Evolutionary conservation across 257 asterid genomes (phyloP).

Genomic region (Ilex aquifolium): DNA sequence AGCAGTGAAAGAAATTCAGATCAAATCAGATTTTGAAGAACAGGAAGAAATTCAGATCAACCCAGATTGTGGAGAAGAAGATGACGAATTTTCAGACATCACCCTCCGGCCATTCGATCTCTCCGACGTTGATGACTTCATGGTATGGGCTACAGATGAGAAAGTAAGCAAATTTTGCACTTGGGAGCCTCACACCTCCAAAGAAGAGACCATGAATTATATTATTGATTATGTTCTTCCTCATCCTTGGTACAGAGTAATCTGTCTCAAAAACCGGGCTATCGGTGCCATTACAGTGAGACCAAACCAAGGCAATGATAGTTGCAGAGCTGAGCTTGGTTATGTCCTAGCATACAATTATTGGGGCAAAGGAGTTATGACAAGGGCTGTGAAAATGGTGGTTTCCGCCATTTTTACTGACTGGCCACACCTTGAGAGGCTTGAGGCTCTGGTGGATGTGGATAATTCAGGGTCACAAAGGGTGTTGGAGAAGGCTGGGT

Average conservation of each 20-base stretch:
- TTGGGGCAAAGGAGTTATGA: slow-evolving; percentile 81
- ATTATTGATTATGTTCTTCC: slow-evolving; percentile 14
- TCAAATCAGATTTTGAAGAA: too few species aligned
- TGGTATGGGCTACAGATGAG: slow-evolving; percentile 52
- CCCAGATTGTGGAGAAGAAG: not conserved
- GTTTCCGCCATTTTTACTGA: slow-evolving; percentile 47
- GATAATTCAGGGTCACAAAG: not conserved
- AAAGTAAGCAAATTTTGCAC: slow-evolving; percentile 64
- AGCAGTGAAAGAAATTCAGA: too few species aligned
- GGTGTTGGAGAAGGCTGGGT: too few species aligned
- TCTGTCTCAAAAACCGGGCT: slow-evolving; percentile 44
- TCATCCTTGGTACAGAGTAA: slow-evolving; percentile 62
- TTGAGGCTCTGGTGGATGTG: slow-evolving; percentile 62
- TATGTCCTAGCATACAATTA: slow-evolving; percentile 52
- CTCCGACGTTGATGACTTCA: slow-evolving; percentile 56
- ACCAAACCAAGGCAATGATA: slow-evolving; percentile 32
- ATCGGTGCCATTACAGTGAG: slow-evolving; percentile 48
- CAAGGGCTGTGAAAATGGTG: slow-evolving; percentile 66
- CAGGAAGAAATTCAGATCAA: not conserved
- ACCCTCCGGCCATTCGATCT: slow-evolving; percentile 43
- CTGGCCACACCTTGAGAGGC: slow-evolving; percentile 67
- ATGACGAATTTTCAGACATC: slow-evolving; percentile 28
- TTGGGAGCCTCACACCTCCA: slow-evolving; percentile 48
- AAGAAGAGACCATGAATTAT: slow-evolving; percentile 38
- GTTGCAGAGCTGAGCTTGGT: slow-evolving; percentile 74